Evolutionary conservation across 768 basidiomycete genomes (phyloP).

Genomic region (Lactarius pseudohatsudake): DNA sequence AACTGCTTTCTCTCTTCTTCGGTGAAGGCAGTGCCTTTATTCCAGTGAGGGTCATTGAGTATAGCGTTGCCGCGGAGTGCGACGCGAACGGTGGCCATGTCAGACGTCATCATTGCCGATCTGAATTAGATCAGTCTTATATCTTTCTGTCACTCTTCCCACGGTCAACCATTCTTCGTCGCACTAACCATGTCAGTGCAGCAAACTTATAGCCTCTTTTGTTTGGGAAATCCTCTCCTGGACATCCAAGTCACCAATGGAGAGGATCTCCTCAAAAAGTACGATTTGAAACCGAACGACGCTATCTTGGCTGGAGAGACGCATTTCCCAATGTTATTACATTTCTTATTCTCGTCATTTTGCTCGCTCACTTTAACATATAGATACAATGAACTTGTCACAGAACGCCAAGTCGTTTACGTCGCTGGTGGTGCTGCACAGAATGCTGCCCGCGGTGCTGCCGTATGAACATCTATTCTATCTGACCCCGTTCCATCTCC

Average conservation of each 20-base stretch:
- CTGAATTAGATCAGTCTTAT: conserved; percentile 5
- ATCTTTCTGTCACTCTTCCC: conserved; percentile 8
- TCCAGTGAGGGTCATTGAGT: conserved; percentile 64
- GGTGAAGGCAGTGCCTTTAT: conserved; percentile 82
- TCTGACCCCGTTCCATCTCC: neutral
- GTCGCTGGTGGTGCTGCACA: conserved; percentile 98
- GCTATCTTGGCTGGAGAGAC: conserved; percentile 92
- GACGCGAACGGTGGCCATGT: conserved; percentile 36
- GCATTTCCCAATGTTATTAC: conserved; percentile 74
- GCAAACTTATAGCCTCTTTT: conserved; percentile 67
- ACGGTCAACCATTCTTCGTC: neutral
- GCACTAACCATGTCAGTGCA: neutral
- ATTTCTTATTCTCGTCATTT: conserved; percentile 13
- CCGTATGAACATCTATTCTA: conserved; percentile 53
- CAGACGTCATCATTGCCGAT: neutral
- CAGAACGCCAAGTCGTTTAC: conserved; percentile 74
- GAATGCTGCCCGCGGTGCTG: conserved; percentile 94
- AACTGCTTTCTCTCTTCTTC: conserved; percentile 65
- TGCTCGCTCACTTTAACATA: neutral
- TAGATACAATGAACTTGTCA: conserved; percentile 88
- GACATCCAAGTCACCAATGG: conserved; percentile 93
- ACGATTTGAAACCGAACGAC: conserved; percentile 89
- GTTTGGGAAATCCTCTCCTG: conserved; percentile 93
- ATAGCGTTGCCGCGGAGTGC: conserved; percentile 62
- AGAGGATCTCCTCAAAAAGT: conserved; percentile 84